These are phyloP conservation scores for Scedosporium aurantiacum DNA, from an alignment of 2,329 filamentous ascomycete genomes.

Conservation along the genomic window DNA sequence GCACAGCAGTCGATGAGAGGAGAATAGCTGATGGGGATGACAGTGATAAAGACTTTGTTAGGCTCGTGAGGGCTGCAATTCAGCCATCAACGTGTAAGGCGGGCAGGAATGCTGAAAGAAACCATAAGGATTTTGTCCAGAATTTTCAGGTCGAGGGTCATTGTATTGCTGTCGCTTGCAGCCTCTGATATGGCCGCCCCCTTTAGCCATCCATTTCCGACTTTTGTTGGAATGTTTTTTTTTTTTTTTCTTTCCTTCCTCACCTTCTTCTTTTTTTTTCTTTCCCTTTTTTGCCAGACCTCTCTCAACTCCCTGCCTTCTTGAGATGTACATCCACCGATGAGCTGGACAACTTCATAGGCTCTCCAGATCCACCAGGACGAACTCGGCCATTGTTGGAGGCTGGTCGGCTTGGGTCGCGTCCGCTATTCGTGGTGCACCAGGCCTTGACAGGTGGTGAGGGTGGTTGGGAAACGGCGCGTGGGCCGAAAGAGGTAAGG, in stretches of 20 bases:
- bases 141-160: neutral
- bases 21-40: neutral
- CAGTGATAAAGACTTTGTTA: neutral
- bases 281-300: neutral
- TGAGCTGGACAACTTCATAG: neutral
- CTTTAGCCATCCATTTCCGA: neutral
- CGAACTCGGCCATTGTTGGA: neutral
- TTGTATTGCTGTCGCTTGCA: neutral
- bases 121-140: neutral
- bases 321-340: neutral
- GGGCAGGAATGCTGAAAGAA: neutral
- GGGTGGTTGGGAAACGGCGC: neutral
- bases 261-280: neutral
- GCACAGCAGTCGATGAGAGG: neutral
- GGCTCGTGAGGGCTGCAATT: neutral
- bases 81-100: neutral
- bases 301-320: neutral
- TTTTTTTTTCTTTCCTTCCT: neutral
- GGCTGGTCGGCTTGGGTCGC: neutral
- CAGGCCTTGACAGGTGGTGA: neutral
- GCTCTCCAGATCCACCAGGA: neutral
- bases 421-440: neutral
- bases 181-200: neutral
- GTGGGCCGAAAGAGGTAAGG: neutral
- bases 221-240: neutral